phyloP scores from a whole-genome alignment of 306 rosid genomes.

The Myrica gale region DNA sequence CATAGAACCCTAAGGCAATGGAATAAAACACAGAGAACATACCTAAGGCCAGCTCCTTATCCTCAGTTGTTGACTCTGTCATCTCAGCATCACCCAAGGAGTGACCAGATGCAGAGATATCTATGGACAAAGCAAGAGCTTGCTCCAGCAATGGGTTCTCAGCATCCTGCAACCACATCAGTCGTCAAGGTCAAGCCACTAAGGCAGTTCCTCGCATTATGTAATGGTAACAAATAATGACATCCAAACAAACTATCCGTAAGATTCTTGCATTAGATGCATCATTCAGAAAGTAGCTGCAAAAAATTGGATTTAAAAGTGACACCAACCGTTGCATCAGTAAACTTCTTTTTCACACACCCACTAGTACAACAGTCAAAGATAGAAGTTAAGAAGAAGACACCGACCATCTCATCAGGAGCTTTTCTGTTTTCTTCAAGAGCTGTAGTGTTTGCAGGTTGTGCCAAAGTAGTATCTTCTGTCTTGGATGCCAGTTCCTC shows the following conservation, averaged over 20 bases:
- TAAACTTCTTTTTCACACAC: background rate
- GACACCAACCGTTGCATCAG: background rate
- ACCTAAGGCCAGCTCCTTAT: conserved; percentile 42
- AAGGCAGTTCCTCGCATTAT: conserved; percentile 1
- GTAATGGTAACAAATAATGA: background rate
- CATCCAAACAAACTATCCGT: conserved; percentile 11
- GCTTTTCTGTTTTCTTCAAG: conserved; percentile 15
- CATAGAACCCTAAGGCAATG: background rate
- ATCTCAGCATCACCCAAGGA: conserved; percentile 37
- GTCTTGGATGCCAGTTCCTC: conserved; percentile 35
- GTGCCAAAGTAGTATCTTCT: conserved; percentile 33
- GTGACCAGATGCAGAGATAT: conserved; percentile 29
- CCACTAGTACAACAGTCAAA: background rate
- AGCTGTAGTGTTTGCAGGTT: conserved; percentile 24
- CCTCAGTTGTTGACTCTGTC: conserved; percentile 29
- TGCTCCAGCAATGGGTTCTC: conserved; percentile 28
- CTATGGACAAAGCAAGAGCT: conserved; percentile 38
- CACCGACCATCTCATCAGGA: conserved; percentile 17
- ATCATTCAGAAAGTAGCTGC: background rate
- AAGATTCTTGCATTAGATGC: background rate
- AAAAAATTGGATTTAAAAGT: background rate
- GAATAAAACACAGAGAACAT: conserved; percentile 9
- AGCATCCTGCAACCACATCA: conserved; percentile 23
- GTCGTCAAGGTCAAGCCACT: background rate
- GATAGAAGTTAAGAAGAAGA: conserved; percentile 12